Evolutionary conservation across 1,139 yeast genomes (phyloP), one percentile per base, ranked within the genome.

Genomic region (Debaryomycetaceae sp.): DNA sequence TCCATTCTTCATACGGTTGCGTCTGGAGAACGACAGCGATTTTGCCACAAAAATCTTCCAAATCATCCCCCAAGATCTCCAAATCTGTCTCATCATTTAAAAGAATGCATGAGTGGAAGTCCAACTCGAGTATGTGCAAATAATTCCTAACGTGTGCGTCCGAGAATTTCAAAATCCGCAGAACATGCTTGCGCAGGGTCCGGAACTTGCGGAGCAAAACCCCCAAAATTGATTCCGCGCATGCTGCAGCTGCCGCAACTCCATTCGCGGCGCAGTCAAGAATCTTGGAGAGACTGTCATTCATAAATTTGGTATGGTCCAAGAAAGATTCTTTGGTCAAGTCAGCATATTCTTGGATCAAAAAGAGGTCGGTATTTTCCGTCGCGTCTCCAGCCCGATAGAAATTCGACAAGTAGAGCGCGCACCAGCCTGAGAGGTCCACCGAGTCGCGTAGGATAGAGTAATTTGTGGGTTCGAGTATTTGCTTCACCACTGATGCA

Each of bases 221-320:
- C 2, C 71, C 71, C 11, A 62, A 30, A 8, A 60, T 43, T 2
- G 58, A 41, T 26, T 66, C 70, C 23, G 61, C 54, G 30, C 60
- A 53, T 3, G 53, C 49, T 10, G 41, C 40, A 1, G 50, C 38
- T 12, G 40, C 38, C 3, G 8, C 62, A 25, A 37, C 30, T 14
- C 31, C 35, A 2, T 28, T 24, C 3, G 31, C 26, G 3, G 36
- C 20, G 22, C 32, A 35, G 5, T 31, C 28, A 4, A 41, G 20
- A 12, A 53, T 33, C 13, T 23, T 15, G 2, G 29, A 28, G 26
- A 46, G 32, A 7, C 43, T 27, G 22, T 29, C 28, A 34, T 50
- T 41, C 41, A 53, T 29, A 23, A 24, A 29, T 20, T 29, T 27
- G 11, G 40, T 30, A 19, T 37, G 29, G 10, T 16, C 8, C 13